These are phyloP conservation scores for Crotalaria pallida DNA, from an alignment of 306 rosid species.

Conservation along the genomic window DNA sequence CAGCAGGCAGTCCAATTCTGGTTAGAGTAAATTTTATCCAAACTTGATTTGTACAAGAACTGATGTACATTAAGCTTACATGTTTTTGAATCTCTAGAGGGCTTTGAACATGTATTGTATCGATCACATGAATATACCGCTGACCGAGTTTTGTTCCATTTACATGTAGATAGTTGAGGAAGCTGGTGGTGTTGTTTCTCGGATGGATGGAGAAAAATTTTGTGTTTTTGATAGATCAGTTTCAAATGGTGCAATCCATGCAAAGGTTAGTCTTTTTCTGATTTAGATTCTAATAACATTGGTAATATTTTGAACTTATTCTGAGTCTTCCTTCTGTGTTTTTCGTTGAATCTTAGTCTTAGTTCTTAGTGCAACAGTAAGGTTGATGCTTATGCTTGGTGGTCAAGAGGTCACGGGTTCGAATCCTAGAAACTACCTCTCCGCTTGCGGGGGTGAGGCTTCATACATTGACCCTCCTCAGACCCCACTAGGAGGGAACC, in stretches of 20 bases:
- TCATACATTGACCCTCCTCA: too few species aligned
- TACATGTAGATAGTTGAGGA: constrained; percentile 76
- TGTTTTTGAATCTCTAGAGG: background rate
- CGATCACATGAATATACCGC: constrained; percentile 1
- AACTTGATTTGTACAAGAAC: background rate
- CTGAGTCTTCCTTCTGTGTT: too few species aligned
- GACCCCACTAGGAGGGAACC: too few species aligned
- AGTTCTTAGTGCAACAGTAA: too few species aligned
- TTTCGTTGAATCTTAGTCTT: background rate
- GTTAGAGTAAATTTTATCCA: background rate
- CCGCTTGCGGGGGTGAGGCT: too few species aligned
- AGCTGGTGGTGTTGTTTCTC: constrained; percentile 77
- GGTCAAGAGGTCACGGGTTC: too few species aligned
- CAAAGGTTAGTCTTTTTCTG: constrained; percentile 50
- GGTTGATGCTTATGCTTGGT: too few species aligned
- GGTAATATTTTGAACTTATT: background rate
- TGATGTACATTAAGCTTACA: too few species aligned
- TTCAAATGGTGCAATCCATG: constrained; percentile 65
- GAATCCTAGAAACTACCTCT: too few species aligned
- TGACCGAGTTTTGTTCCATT: background rate
- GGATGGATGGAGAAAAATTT: constrained; percentile 93
- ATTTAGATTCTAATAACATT: background rate
- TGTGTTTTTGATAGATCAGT: constrained; percentile 91
- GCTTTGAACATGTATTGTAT: background rate
- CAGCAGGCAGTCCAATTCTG: background rate